These are phyloP conservation scores for Cytospora schulzeri DNA, from an alignment of 2,329 filamentous ascomycete species.

Conservation along the genomic window DNA sequence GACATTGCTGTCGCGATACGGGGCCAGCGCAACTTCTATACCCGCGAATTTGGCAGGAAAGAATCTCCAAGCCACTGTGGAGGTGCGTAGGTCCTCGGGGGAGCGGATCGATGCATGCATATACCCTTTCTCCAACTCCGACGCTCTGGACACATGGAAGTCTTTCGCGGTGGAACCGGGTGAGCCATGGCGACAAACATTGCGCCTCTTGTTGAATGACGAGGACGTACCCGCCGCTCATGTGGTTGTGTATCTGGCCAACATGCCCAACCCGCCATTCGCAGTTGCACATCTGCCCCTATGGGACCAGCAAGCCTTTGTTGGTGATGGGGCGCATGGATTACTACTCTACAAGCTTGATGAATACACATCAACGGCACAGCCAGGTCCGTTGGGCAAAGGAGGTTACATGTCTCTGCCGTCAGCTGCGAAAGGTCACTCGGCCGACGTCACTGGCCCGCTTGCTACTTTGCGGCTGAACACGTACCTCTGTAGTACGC, in stretches of 20 bases:
- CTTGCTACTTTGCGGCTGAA: conserved; percentile 78
- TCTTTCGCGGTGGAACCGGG: conserved; percentile 79
- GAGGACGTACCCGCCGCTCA: conserved; percentile 82
- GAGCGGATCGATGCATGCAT: conserved; percentile 88
- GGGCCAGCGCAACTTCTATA: conserved; percentile 74
- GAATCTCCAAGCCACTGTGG: conserved; percentile 85
- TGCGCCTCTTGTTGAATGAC: conserved; percentile 77
- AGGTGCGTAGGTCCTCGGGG: conserved; percentile 78
- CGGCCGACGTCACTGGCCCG: conserved; percentile 76
- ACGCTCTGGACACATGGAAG: conserved; percentile 81
- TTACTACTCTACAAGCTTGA: conserved; percentile 89
- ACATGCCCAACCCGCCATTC: conserved; percentile 85
- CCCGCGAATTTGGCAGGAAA: conserved; percentile 62
- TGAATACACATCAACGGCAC: conserved; percentile 76
- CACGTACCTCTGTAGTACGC: conserved; percentile 91
- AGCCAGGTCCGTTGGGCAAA: conserved; percentile 64
- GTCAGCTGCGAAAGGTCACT: conserved; percentile 70
- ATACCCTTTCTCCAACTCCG: conserved; percentile 78
- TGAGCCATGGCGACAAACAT: conserved; percentile 83
- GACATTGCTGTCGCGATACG: conserved; percentile 65
- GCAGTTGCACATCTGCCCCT: conserved; percentile 90
- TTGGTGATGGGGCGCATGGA: conserved; percentile 80
- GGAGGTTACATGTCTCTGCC: conserved; percentile 85
- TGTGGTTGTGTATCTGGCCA: conserved; percentile 85
- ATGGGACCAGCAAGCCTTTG: conserved; percentile 90